A percentile compares a stretch with the other conserved stretches of the same genome.
phyloP scores from a whole-genome alignment of 768 basidiomycete species.

The Mycena venus region DNA sequence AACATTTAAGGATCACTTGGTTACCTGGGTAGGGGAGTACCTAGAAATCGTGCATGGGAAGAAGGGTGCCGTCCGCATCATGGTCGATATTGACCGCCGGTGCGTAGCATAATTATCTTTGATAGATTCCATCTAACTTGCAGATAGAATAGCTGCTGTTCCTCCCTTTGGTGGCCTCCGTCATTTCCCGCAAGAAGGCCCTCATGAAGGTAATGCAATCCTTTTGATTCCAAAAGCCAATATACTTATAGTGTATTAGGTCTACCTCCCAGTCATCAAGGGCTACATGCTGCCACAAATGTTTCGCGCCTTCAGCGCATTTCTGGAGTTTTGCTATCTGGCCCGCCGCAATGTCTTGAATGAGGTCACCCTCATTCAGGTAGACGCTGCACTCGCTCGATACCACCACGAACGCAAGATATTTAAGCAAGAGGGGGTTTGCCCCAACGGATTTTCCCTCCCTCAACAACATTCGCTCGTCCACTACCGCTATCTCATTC shows the following conservation, averaged over 20 bases:
- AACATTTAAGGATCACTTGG: neutral
- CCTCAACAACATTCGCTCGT: neutral
- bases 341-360: neutral
- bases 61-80: neutral
- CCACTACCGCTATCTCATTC: neutral
- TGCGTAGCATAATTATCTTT: neutral
- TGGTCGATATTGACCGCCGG: neutral
- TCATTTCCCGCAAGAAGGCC: neutral
- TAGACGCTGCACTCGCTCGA: neutral
- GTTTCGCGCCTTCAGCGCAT: neutral
- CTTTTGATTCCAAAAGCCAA: neutral
- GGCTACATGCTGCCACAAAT: neutral
- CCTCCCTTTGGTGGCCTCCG: neutral
- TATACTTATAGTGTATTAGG: no score
- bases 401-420: neutral
- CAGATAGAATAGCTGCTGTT: neutral
- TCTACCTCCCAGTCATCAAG: no score
- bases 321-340: neutral
- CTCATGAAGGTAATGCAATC: neutral
- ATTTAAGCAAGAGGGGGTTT: neutral
- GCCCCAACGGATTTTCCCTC: neutral
- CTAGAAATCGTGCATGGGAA: neutral
- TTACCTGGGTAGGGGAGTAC: neutral
- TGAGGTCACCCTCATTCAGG: neutral
- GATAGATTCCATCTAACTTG: rapidly evolving